Evolutionary conservation across 1,284 basidiomycete species (phyloP), one percentile per base, ranked within the genome.

Genomic region (Cryptococcus jaspeensis): DNA sequence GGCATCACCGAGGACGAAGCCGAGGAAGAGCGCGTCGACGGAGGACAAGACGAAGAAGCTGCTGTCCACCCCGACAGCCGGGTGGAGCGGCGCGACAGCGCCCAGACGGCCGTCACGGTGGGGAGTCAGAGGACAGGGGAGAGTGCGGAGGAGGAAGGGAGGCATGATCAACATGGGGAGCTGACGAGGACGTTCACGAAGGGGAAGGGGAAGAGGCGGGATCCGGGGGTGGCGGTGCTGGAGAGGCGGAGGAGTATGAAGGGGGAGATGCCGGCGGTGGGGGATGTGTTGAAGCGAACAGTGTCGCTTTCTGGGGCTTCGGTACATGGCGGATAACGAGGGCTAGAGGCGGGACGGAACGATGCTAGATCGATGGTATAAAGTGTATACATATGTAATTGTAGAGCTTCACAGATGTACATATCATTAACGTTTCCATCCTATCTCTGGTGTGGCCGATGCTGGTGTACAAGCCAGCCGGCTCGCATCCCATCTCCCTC

Each of bases 321-420:
- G 18, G 64, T 71, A 23, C 74, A 76, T 58, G 72, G 72, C 23
- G 72, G 69, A 23, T 62, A n/a, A n/a, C n/a, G 64, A 46, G 63
- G 50, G 42, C 51, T 5, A 40, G 18, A 18, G 8, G 44, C 18
- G 5, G 23, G 22, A 15, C 9, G 18, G 15, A 9, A 9, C 25
- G 8, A 45, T 25, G 18, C 9, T 16, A 20, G 20, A 20, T 8
- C 9, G 8, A 44, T 20, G 15, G 42, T 20, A 20, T 44, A 9
- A 44, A 44, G 11, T 8, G 9, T 44, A 9, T 11, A 45, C 15
- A 45, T 3, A 6, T 45, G 22, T 7, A 16, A 45, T 45, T 20
- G 22, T 45, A 22, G 6, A 25, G n/a, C n/a, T n/a, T 12, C 42
- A 44, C 20, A 20, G 11, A 20, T 16, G 15, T 13, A 12, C 20